These are phyloP conservation scores for Cucumis hystrix DNA, from an alignment of 306 rosid genomes.

Conservation along the genomic window DNA sequence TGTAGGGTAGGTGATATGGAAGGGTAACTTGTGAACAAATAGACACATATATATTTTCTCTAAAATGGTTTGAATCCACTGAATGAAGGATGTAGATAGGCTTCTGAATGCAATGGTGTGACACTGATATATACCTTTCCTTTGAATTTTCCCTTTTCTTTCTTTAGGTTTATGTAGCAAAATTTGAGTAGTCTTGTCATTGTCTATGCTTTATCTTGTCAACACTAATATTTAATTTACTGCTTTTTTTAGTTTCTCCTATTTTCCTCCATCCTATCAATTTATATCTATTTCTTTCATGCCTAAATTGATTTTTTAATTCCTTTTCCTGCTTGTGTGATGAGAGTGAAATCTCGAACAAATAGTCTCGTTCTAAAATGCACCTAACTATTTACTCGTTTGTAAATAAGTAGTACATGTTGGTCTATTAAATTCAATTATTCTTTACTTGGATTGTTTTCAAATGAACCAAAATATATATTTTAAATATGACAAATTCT, in stretches of 20 bases:
- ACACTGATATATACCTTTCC: background rate
- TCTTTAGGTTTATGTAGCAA: background rate
- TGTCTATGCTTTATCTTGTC: background rate
- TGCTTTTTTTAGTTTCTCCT: fast-evolving
- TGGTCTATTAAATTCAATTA: background rate
- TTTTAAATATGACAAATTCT: no score
- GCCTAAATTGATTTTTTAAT: no score
- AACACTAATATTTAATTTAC: no score
- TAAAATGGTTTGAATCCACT: background rate
- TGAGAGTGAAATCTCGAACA: no score
- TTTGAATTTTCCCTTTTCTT: background rate
- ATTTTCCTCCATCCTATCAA: no score
- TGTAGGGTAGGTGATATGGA: no score
- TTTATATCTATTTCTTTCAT: no score
- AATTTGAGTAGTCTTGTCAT: background rate
- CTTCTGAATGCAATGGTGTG: background rate
- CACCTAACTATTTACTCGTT: no score
- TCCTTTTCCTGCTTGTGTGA: no score
- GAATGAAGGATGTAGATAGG: background rate
- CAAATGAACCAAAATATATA: no score
- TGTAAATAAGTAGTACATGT: background rate
- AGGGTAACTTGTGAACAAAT: background rate
- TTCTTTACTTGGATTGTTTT: no score
- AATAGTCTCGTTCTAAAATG: no score
- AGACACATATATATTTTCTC: background rate